Conservation (phyloP, 192 early-diverging fungal genomes). For the Lunasporangiospora selenospora region DNA sequence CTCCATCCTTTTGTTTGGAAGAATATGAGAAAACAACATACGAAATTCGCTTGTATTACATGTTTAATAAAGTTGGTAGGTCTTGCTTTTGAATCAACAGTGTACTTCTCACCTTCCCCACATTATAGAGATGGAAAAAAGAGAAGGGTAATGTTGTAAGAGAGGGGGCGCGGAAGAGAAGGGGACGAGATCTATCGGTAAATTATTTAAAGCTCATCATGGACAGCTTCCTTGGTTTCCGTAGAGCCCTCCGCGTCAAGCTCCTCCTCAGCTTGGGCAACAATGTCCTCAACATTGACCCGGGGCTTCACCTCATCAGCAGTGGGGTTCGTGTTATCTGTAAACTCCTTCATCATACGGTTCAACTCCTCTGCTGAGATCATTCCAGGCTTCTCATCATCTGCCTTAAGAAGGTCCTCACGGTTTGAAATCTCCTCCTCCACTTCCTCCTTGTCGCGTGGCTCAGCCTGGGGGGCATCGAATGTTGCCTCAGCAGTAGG, state of each 20-base stretch:
- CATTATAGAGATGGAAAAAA: too few relatives aligned
- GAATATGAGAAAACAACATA: too few relatives aligned
- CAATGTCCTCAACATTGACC: constrained; percentile 46
- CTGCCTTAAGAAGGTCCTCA: constrained; percentile 35
- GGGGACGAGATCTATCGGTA: neutral
- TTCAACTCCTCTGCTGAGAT: constrained; percentile 42
- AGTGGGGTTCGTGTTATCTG: constrained; percentile 42
- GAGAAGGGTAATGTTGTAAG: too few relatives aligned
- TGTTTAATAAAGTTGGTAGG: too few relatives aligned
- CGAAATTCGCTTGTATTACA: too few relatives aligned
- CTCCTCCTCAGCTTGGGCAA: constrained; percentile 40
- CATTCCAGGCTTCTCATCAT: constrained; percentile 22
- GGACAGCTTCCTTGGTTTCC: constrained; percentile 23
- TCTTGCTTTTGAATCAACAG: too few relatives aligned
- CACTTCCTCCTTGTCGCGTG: constrained; percentile 37
- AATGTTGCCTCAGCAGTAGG: constrained; percentile 49
- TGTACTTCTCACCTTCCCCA: too few relatives aligned
- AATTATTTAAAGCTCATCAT: constrained; percentile 47
- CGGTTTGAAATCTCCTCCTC: constrained; percentile 38
- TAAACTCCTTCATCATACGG: constrained; percentile 41
- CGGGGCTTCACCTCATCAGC: constrained; percentile 24
- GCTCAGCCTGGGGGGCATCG: constrained; percentile 39
- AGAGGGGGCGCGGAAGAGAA: too few relatives aligned
- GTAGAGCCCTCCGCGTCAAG: constrained; percentile 22
- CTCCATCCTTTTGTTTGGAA: too few relatives aligned